Evolutionary conservation across 345 rosid species (phyloP), one percentile per base, ranked within the genome.

Genomic region (Passiflora organensis): DNA sequence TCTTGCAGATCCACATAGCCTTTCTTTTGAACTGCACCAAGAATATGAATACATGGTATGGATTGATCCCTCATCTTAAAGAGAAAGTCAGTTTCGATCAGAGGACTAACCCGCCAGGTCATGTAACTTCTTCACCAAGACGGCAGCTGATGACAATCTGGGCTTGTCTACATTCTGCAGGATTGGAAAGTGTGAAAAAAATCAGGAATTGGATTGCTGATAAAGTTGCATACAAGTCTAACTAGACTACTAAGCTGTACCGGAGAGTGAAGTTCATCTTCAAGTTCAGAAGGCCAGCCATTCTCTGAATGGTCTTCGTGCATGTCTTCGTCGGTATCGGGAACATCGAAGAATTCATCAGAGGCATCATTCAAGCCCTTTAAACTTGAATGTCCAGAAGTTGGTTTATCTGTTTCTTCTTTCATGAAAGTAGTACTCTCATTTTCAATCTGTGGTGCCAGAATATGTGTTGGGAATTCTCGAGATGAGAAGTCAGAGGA

Each of bases 331-430:
- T 16, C 20, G 43, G 78, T 64, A 51, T 78, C 95, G 19, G 89
- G 95, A 57, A 86, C 96, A 63, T 93, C 99, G 61, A 93, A 86
- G 80, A 89, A 93, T 63, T 86, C 99, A 64, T 89, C 99, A 37
- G 91, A 65, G 44, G 69, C 67, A 77, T 80, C 87, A 13, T 78
- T 76, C 41, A 86, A 59, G 53, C 73, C 80, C 65, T 77, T 75
- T 53, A 86, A 74, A 73, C 82, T 80, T 39, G 68, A 12, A 19
- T 68, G 66, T 16, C 58, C 72, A 6, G 81, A 66, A 63, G 63
- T 41, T 23, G 60, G 70, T 72, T 71, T 82, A 46, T 75, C 86
- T 28, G 63, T 24, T 39, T 85, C 87, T 15, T 75, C 66, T 41
- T 53, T 63, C n/a, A 51, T 48, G 6, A 48, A 36, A 53, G 18